Evolutionary conservation across 1,284 basidiomycete species (phyloP).

Genomic region (Ganoderma meredithae): DNA sequence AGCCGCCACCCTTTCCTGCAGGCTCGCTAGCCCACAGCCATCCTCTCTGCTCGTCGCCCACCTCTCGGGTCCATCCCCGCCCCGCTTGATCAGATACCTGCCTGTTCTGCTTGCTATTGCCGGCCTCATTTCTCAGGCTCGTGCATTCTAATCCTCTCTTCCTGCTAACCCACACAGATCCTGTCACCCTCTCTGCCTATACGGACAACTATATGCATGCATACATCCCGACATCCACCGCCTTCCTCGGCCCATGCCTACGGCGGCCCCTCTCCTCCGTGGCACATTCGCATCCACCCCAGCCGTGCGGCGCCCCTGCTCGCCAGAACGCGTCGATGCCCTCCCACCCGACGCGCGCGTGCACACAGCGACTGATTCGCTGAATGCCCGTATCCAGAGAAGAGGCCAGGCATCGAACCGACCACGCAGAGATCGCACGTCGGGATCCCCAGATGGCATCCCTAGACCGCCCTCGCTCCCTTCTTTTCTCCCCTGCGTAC

Average conservation of each 20-base stretch:
- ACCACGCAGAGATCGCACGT: constrained; percentile 2
- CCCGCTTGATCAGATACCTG: neutral
- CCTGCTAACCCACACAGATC: neutral
- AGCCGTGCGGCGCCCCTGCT: neutral
- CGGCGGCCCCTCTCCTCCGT: neutral
- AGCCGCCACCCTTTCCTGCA: neutral
- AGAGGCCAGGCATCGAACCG: neutral
- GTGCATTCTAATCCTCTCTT: neutral
- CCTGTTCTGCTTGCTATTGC: neutral
- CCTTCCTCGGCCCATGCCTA: neutral
- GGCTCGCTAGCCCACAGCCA: neutral
- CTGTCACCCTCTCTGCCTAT: neutral
- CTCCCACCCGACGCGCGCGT: neutral
- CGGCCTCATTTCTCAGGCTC: neutral
- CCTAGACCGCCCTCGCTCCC: neutral
- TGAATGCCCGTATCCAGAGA: neutral
- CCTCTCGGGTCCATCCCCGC: neutral
- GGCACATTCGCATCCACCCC: neutral
- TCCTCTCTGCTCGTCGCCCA: neutral
- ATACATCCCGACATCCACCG: neutral
- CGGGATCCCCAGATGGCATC: constrained; percentile 14
- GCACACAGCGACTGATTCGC: neutral
- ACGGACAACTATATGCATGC: neutral
- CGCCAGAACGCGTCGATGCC: constrained; percentile 2
- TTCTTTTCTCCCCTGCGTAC: constrained; percentile 10